Evolutionary conservation across 2,329 filamentous ascomycete genomes (phyloP).

Genomic region (Amphichorda felina): DNA sequence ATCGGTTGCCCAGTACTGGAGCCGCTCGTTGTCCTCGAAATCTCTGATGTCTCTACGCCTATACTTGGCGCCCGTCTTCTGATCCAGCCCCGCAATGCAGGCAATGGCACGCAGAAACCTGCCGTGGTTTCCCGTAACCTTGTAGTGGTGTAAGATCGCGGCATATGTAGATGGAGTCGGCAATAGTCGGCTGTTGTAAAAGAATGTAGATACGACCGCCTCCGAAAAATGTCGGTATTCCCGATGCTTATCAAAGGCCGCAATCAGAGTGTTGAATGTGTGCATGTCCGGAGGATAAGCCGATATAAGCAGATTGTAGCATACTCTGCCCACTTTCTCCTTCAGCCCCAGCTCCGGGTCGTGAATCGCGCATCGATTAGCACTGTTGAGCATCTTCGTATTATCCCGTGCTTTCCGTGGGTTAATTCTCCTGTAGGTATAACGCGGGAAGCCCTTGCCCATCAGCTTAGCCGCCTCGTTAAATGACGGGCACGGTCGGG

Average conservation of each 20-base stretch:
- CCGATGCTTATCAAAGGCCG: constrained; percentile 46
- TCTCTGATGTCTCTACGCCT: constrained; percentile 20
- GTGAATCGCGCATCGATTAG: constrained; percentile 15
- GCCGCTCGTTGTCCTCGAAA: constrained; percentile 11
- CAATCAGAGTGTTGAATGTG: constrained; percentile 60
- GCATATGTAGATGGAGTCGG: constrained; percentile 37
- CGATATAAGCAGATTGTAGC: constrained; percentile 56
- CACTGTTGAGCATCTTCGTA: constrained; percentile 14
- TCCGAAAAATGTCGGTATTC: constrained; percentile 32
- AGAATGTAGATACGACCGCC: constrained; percentile 38
- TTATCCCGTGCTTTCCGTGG: constrained; percentile 11
- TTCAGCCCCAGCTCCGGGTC: constrained; percentile 12
- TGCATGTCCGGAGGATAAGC: constrained; percentile 50
- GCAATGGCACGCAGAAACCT: constrained; percentile 31
- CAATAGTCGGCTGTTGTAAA: constrained; percentile 27
- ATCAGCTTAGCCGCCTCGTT: constrained; percentile 15
- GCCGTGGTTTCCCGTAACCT: constrained; percentile 23
- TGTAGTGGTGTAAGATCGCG: constrained; percentile 39
- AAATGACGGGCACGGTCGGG: constrained; percentile 13
- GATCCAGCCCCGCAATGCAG: constrained; percentile 31
- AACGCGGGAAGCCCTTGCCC: constrained; percentile 7
- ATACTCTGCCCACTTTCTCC: constrained; percentile 29
- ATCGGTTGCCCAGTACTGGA: constrained; percentile 16
- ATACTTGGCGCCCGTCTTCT: constrained; percentile 24
- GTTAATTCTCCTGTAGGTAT: constrained; percentile 16